These are phyloP conservation scores for Cladosporium sp. DNA, from an alignment of 2,329 filamentous ascomycete species.

Conservation along the genomic window DNA sequence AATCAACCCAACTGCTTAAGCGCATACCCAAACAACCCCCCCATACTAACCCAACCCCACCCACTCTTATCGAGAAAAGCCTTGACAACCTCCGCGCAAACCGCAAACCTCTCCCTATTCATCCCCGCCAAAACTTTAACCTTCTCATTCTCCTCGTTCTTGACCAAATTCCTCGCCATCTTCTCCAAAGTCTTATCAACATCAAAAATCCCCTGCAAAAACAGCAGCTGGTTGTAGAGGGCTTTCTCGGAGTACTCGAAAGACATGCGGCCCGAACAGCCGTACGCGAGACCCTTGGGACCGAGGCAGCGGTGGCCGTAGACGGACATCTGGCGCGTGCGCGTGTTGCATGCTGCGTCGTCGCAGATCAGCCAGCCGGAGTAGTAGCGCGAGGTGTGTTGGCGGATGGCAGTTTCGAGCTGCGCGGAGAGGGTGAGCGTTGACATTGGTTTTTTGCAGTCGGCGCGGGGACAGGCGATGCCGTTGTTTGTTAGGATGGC, in stretches of 20 bases:
- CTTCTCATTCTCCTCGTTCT: slow-evolving; percentile 55
- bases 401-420: slow-evolving; percentile 76
- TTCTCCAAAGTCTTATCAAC: slow-evolving; percentile 69
- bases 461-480: slow-evolving; percentile 60
- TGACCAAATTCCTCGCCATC: slow-evolving; percentile 29
- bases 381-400: slow-evolving; percentile 78
- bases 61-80: slow-evolving; percentile 34
- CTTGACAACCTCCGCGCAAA: slow-evolving; percentile 71
- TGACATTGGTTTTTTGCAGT: slow-evolving; percentile 61
- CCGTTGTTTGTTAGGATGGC: slow-evolving; percentile 67
- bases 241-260: slow-evolving; percentile 86
- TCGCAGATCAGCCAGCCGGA: slow-evolving; percentile 88
- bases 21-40: slow-evolving; percentile 43
- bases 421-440: slow-evolving; percentile 78
- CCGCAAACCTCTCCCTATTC: slow-evolving; percentile 74
- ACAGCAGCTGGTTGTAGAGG: slow-evolving; percentile 91
- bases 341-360: slow-evolving; percentile 77
- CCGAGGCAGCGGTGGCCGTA: slow-evolving; percentile 88
- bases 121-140: slow-evolving; percentile 66
- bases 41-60: slow-evolving; percentile 43
- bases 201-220: slow-evolving; percentile 80
- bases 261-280: slow-evolving; percentile 80
- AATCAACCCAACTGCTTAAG: slow-evolving; percentile 22
- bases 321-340: slow-evolving; percentile 87
- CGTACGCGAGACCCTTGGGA: slow-evolving; percentile 74